Percentiles rank a stretch among this genome's conserved stretches.
These are phyloP conservation scores for Cryptomeria japonica DNA, from an alignment of 75 land plant genomes.

Conservation along the genomic window DNA sequence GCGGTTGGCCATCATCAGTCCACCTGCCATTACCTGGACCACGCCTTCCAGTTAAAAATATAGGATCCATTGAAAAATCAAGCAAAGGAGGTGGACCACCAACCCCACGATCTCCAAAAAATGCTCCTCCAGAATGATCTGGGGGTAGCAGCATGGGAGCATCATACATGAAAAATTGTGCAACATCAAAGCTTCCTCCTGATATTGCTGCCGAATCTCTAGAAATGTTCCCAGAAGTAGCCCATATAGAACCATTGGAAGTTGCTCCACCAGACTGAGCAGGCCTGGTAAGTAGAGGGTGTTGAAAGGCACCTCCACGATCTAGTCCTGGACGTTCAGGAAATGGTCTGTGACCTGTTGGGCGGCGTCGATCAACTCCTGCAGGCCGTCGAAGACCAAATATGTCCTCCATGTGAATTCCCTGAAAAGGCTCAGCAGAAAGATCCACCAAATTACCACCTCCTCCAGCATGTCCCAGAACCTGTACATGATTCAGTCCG, in stretches of 20 bases:
- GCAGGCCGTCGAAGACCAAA: slow-evolving; percentile 77
- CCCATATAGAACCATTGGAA: slow-evolving; percentile 51
- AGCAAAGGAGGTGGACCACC: slow-evolving; percentile 64
- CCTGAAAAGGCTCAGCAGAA: slow-evolving; percentile 84
- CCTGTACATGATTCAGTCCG: slow-evolving; percentile 90
- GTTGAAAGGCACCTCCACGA: slow-evolving; percentile 65
- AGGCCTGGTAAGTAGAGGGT: slow-evolving; percentile 81
- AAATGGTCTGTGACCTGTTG: slow-evolving; percentile 52
- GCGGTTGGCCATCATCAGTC: slow-evolving; percentile 98
- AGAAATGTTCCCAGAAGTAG: slow-evolving; percentile 46
- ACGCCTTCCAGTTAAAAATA: slow-evolving; percentile 71
- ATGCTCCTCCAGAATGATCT: slow-evolving; percentile 48
- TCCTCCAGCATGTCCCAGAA: slow-evolving; percentile 71
- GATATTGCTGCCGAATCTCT: slow-evolving; percentile 63
- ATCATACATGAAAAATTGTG: slow-evolving; percentile 85
- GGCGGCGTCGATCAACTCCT: slow-evolving; percentile 72
- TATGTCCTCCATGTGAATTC: slow-evolving; percentile 86
- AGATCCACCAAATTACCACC: slow-evolving; percentile 69
- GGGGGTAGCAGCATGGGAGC: slow-evolving; percentile 51
- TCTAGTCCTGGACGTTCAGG: slow-evolving; percentile 60
- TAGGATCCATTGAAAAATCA: slow-evolving; percentile 77
- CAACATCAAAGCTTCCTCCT: slow-evolving; percentile 62
- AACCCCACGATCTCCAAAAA: slow-evolving; percentile 75
- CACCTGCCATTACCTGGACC: slow-evolving; percentile 80
- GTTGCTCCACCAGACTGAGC: slow-evolving; percentile 41